Evolutionary conservation across 139 green algal species (phyloP), one percentile per base, ranked within the genome.

Genomic region (Micromonas commoda): DNA sequence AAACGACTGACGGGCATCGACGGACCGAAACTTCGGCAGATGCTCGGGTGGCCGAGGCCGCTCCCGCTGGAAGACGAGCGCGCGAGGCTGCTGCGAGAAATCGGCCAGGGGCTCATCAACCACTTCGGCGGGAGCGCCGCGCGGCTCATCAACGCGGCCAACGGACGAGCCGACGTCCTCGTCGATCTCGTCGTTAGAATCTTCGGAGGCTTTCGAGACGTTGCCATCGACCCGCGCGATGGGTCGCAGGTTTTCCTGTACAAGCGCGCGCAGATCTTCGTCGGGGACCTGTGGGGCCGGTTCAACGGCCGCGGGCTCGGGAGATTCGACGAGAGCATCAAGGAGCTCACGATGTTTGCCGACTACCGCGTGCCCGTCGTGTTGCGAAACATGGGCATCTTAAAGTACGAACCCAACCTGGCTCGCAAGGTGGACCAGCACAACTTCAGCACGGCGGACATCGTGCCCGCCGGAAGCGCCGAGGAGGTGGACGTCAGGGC

Each of bases 231-330:
- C 86, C 16, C 21, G 2, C 81, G 74, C 71, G 82, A 80, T n/a
- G 83, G 85, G 19, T 57, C 67, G 54, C 90, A 98, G 86, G 85
- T 98, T 1, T 93, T 92, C 65, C 86, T 97, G 38, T 96, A 95
- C 83, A 98, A 98, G 86, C 85, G 94, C 0, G 94, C 94, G 0
- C 94, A 98, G 73, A 98, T 98, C 67, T 97, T 97, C 65, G 92
- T 90, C 13, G 93, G 73, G 0, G 94, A 98, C 70, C 53, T 98
- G 37, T 97, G 86, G 76, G 93, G 94, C 6, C 87, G 88, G 0
- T 97, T 97, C 61, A 34, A 82, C 4, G 93, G 93, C 26, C 1
- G 69, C 9, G 90, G 90, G 3, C 71, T 94, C 6, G 92, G 91
- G 3, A 26, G 32, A 21, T 96, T 97, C 71, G 3, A 75, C 6